phyloP scores from a whole-genome alignment of 2,329 filamentous ascomycete genomes.

The Chaetomium globosum region DNA sequence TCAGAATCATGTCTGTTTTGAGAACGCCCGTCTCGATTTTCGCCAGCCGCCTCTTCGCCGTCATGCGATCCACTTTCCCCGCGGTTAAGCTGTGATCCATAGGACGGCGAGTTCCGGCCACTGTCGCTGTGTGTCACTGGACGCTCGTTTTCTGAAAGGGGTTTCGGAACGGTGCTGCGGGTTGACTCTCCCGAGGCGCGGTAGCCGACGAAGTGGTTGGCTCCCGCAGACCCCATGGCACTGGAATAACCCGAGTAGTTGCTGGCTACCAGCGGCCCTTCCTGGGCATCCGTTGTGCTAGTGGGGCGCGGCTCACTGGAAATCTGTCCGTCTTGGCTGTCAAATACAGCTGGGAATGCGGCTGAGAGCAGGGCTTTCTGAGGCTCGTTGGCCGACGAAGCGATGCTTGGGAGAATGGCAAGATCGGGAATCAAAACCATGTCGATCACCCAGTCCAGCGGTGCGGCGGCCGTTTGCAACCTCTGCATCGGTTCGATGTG shows the following conservation, averaged over 20 bases:
- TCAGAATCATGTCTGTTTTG: slow-evolving; percentile 19
- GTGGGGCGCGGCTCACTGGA: neutral
- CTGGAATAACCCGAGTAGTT: neutral
- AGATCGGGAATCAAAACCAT: slow-evolving; percentile 51
- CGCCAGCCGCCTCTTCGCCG: slow-evolving; percentile 26
- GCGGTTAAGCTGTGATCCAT: slow-evolving; percentile 19
- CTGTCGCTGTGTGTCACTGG: slow-evolving; percentile 13
- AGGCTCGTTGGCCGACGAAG: slow-evolving; percentile 39
- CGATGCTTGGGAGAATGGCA: slow-evolving; percentile 40
- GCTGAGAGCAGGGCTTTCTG: slow-evolving; percentile 45
- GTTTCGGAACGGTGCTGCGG: slow-evolving; percentile 4
- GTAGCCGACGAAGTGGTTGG: neutral
- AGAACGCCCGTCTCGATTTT: slow-evolving; percentile 25
- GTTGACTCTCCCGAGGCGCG: neutral
- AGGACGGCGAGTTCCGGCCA: slow-evolving; percentile 30
- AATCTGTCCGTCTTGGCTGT: slow-evolving; percentile 11
- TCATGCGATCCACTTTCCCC: slow-evolving; percentile 27
- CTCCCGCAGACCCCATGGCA: neutral
- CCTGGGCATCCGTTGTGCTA: neutral
- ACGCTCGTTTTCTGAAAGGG: slow-evolving; percentile 20
- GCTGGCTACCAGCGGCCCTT: neutral
- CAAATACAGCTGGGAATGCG: slow-evolving; percentile 45
- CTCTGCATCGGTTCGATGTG: slow-evolving; percentile 43
- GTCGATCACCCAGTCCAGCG: slow-evolving; percentile 50
- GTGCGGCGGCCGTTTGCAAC: slow-evolving; percentile 30